Conservation (phyloP, 805 yeast species). For the Ogataea trehaloabstinens region DNA sequence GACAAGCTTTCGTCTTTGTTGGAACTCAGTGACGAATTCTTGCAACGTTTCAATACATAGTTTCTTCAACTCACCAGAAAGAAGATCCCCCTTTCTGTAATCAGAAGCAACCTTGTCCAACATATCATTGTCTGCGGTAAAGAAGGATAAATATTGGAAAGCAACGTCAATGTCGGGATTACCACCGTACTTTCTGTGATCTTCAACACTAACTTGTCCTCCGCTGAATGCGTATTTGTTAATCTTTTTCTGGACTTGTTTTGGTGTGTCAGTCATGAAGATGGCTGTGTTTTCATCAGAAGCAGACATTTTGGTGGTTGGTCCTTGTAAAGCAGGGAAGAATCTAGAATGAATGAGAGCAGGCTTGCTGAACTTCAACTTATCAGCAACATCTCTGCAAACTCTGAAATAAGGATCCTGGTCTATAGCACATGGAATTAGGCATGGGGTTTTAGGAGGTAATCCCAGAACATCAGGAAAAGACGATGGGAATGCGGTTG, state of each 20-base stretch:
- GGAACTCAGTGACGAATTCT: slow-evolving; percentile 77
- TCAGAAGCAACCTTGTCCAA: slow-evolving; percentile 57
- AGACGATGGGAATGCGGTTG: slow-evolving; percentile 93
- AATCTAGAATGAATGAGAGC: slow-evolving; percentile 90
- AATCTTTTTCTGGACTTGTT: slow-evolving; percentile 88
- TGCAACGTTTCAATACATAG: slow-evolving; percentile 78
- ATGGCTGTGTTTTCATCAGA: slow-evolving; percentile 87
- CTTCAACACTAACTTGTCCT: slow-evolving; percentile 83
- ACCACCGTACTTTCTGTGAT: slow-evolving; percentile 88
- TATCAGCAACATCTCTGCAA: slow-evolving; percentile 95
- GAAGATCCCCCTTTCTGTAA: slow-evolving; percentile 76
- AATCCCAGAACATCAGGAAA: slow-evolving; percentile 90
- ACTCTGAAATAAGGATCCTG: slow-evolving; percentile 98
- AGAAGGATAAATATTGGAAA: slow-evolving; percentile 87
- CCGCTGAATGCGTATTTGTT: slow-evolving; percentile 97
- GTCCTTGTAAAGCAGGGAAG: slow-evolving; percentile 98
- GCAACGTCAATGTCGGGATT: slow-evolving; percentile 95
- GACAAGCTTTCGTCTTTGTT: slow-evolving; percentile 67
- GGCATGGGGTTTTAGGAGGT: slow-evolving; percentile 88
- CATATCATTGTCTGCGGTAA: slow-evolving; percentile 83
- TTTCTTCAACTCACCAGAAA: slow-evolving; percentile 93
- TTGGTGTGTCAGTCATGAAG: slow-evolving; percentile 92
- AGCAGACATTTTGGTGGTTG: slow-evolving; percentile 96
- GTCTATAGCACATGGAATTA: slow-evolving; percentile 98
- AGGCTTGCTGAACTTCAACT: slow-evolving; percentile 86